Evolutionary conservation across 2,329 filamentous ascomycete genomes (phyloP), one percentile per base, ranked within the genome.

Genomic region (Talaromyces sp.): DNA sequence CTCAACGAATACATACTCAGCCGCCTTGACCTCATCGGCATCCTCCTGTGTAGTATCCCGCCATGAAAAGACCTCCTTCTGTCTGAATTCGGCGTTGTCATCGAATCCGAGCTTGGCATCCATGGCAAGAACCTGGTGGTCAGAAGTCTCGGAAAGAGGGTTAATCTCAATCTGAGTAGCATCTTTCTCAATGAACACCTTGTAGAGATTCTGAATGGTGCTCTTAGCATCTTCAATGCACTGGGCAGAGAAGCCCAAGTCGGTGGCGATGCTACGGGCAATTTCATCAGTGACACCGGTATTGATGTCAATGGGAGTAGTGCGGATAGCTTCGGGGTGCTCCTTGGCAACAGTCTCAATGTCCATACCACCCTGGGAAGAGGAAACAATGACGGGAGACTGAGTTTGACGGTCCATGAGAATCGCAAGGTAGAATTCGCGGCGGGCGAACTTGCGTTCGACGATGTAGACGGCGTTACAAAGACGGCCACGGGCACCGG

Each of bases 91-190:
- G 74, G 94, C 94, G 76, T 99, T 99, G 84, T 99, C 94, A 75
- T 99, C 94, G 75, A 99, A 99, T 72, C 87, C 89, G 70, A 99
- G 90, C 83, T 99, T 99, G 77, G 94, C 94, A 75, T 99, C 94
- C 94, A 99, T 99, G 80, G 91, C 95, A 71, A 99, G 84, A 58
- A 99, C 94, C 80, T 96, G 84, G 84, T 97, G 93, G 79, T 99
- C 94, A 56, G 89, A 95, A 63, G 94, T 99, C 84, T 99, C 94
- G 56, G 91, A 96, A 51, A 99, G 86, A 63, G 94, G 94, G 84
- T 99, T 99, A 82, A 99, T 99, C 81, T 99, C 94, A 72, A 99
- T 97, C 81, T 99, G 94, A 62, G 94, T 99, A 60, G 93, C 90
- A 78, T 99, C 94, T 81, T 91, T 95, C 82, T 99, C 94, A 81